phyloP scores from a whole-genome alignment of 352 stramenopile genomes.

The Phytopythium ostracodes region DNA sequence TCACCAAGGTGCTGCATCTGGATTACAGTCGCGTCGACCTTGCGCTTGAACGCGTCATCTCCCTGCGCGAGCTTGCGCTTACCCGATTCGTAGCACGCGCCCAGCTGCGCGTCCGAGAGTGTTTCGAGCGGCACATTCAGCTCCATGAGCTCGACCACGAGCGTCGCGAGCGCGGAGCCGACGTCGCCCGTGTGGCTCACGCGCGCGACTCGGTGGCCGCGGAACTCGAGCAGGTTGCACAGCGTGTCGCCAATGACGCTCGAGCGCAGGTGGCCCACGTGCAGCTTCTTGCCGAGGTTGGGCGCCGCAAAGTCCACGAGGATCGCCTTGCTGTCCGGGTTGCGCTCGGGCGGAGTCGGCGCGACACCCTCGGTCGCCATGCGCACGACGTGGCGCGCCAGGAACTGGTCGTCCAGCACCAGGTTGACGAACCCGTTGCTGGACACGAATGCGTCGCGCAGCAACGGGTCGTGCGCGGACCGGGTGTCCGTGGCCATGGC shows the following conservation, averaged over 20 bases:
- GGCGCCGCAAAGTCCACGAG: slow-evolving; percentile 81
- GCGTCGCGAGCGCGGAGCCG: slow-evolving; percentile 69
- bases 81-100: slow-evolving; percentile 63
- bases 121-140: slow-evolving; percentile 37
- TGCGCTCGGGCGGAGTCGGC: slow-evolving; percentile 14
- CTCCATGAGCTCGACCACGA: slow-evolving; percentile 69
- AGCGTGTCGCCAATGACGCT: slow-evolving; percentile 79
- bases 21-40: slow-evolving; percentile 66
- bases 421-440: slow-evolving; percentile 80
- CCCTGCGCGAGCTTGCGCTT: slow-evolving; percentile 34
- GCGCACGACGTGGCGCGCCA: slow-evolving; percentile 49
- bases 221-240: slow-evolving; percentile 79
- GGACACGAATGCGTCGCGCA: slow-evolving; percentile 52
- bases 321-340: slow-evolving; percentile 31
- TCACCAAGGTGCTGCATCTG: slow-evolving; percentile 58
- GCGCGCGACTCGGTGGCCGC: slow-evolving; percentile 58
- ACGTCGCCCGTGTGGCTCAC: slow-evolving; percentile 81
- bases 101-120: slow-evolving; percentile 57
- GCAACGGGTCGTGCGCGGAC: slow-evolving; percentile 6
- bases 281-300: slow-evolving; percentile 85
- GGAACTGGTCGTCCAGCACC: slow-evolving; percentile 59
- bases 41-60: slow-evolving; percentile 50
- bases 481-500: slow-evolving; percentile 2
- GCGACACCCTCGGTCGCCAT: slow-evolving; percentile 56
- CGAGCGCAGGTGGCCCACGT: slow-evolving; percentile 78